Percentiles rank a stretch among this genome's conserved stretches.
phyloP scores from a whole-genome alignment of 2,329 filamentous ascomycete species.

The Zymoseptoria brevis region DNA sequence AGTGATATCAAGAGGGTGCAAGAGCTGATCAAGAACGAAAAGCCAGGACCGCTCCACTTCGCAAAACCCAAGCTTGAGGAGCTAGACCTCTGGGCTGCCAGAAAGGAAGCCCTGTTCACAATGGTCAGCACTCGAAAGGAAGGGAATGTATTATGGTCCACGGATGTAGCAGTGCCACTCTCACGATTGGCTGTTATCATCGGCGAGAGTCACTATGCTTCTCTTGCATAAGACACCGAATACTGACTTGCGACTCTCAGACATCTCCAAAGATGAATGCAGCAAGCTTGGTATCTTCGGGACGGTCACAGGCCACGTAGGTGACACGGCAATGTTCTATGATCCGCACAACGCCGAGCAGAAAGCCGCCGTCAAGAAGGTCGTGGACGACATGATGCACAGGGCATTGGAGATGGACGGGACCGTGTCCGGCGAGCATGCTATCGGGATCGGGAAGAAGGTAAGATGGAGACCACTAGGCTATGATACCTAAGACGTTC shows the following conservation, averaged over 20 bases:
- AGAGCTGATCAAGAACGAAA: conserved; percentile 49
- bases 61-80: conserved; percentile 15
- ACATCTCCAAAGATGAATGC: conserved; percentile 82
- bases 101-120: conserved; percentile 54
- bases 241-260: conserved; percentile 28
- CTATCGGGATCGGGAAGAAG: conserved; percentile 19
- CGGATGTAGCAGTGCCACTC: conserved; percentile 55
- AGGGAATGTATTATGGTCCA: conserved; percentile 53
- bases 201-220: not conserved
- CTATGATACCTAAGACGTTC: no score
- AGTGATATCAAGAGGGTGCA: conserved; percentile 68
- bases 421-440: conserved; percentile 39
- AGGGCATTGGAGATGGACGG: conserved; percentile 91
- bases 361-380: conserved; percentile 67
- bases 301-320: no score
- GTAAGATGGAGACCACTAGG: not conserved
- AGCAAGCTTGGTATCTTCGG: conserved; percentile 75
- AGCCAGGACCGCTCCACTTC: conserved; percentile 14
- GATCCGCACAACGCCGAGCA: conserved; percentile 62
- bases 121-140: conserved; percentile 50
- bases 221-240: not conserved
- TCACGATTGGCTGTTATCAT: conserved; percentile 56
- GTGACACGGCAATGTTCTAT: conserved; percentile 84
- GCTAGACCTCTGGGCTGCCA: conserved; percentile 48
- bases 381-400: conserved; percentile 79